Percentiles rank a stretch among this genome's conserved stretches.
phyloP scores from a whole-genome alignment of 2,329 filamentous ascomycete species.

The Verticillium alfalfae region DNA sequence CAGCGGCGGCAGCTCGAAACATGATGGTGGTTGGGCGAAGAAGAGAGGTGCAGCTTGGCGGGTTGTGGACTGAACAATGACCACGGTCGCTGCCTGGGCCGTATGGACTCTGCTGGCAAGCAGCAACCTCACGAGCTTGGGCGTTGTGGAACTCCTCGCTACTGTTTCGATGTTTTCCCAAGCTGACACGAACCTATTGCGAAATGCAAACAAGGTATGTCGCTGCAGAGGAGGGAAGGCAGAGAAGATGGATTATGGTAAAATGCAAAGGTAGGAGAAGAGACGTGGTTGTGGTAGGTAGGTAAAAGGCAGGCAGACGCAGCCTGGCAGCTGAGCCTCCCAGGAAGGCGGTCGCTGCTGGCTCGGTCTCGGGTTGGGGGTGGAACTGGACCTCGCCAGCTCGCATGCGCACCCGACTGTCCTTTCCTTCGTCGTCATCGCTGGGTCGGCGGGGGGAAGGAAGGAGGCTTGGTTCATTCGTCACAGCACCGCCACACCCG shows the following conservation, averaged over 20 bases:
- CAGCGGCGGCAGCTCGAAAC: slow-evolving; percentile 52
- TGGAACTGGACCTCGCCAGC: neutral
- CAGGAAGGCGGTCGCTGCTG: neutral
- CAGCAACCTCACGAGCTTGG: too few species aligned
- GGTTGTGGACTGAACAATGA: slow-evolving; percentile 1
- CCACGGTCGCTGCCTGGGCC: neutral
- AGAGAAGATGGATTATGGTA: too few species aligned
- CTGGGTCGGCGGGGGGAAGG: neutral
- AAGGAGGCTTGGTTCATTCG: neutral
- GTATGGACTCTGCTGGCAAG: neutral
- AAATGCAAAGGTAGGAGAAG: too few species aligned
- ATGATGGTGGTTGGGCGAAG: slow-evolving; percentile 31
- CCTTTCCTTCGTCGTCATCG: neutral
- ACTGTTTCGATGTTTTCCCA: too few species aligned
- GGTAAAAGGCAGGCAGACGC: neutral
- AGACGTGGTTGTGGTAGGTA: neutral
- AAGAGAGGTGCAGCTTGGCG: slow-evolving; percentile 4
- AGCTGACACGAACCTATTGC: neutral
- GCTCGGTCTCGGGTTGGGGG: neutral
- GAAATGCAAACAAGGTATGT: neutral
- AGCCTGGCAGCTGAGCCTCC: neutral
- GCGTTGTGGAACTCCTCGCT: neutral
- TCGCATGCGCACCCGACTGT: neutral
- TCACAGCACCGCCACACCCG: neutral
- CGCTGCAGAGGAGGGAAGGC: neutral